A percentile compares a stretch with the other conserved stretches of the same genome.
Evolutionary conservation across 2,329 filamentous ascomycete species (phyloP).

Genomic region (Neofusicoccum sp.): DNA sequence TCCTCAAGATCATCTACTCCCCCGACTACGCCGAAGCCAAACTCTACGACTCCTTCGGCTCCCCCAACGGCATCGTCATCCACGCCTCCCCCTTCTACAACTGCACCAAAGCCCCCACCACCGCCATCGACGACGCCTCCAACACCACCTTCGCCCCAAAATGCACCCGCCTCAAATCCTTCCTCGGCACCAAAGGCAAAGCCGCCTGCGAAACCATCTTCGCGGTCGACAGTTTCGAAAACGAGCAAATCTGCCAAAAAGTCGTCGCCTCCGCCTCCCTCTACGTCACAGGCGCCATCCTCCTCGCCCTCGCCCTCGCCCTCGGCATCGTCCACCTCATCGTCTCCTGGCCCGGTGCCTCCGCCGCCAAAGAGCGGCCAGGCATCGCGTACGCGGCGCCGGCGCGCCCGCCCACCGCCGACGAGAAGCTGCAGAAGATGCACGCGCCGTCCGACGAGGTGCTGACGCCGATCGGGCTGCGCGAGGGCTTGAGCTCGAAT

Average conservation of each 20-base stretch:
- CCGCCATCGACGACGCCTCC: background rate
- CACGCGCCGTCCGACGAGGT: background rate
- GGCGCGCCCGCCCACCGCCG: constrained; percentile 2
- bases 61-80: background rate
- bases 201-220: background rate
- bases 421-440: constrained; percentile 9
- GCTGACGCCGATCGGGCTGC: background rate
- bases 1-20: background rate
- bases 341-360: background rate
- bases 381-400: background rate
- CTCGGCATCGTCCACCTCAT: background rate
- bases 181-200: background rate
- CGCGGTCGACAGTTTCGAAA: background rate
- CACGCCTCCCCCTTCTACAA: constrained; percentile 12
- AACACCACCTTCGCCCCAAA: background rate
- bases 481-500: background rate
- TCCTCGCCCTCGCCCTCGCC: background rate
- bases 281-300: background rate
- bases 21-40: background rate
- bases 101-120: constrained; percentile 2
- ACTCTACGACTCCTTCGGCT: background rate
- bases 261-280: constrained; percentile 1
- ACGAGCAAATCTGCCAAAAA: background rate
- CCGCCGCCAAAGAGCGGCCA: background rate
- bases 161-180: background rate